Conservation (phyloP, 768 basidiomycete species). For the Suillus americanus region DNA sequence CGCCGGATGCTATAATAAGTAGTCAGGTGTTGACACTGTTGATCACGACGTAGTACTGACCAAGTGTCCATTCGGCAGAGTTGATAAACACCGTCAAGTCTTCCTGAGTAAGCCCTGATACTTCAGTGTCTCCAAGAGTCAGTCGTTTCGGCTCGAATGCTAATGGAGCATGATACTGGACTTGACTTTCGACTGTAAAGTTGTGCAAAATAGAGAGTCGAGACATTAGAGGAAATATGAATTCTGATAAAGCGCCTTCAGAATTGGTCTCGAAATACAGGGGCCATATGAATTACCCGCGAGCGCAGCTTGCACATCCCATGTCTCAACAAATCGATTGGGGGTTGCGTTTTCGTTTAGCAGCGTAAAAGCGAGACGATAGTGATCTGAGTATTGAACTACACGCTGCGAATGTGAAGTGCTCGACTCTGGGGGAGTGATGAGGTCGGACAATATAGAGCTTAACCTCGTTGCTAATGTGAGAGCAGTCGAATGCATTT, state of each 20-base stretch:
- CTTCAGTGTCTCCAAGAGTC: conserved; percentile 30
- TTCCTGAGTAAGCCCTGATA: conserved; percentile 69
- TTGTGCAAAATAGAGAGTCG: conserved; percentile 74
- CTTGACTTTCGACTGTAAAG: conserved; percentile 92
- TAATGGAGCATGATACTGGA: conserved; percentile 88
- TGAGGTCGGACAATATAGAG: conserved; percentile 38
- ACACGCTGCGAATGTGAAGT: conserved; percentile 51
- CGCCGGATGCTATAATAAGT: conserved; percentile 70
- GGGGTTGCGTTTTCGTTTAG: conserved; percentile 85
- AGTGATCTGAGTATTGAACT: conserved; percentile 77
- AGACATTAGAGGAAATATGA: conserved; percentile 64
- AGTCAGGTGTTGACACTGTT: background rate
- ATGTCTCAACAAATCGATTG: conserved; percentile 57
- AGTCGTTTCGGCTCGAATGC: conserved; percentile 65
- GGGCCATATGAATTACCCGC: conserved; percentile 46
- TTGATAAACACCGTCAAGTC: conserved; percentile 93
- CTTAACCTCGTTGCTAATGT: conserved; percentile 38
- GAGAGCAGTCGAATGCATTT: conserved; percentile 11
- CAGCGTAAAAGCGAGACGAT: conserved; percentile 89
- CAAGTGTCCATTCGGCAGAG: conserved; percentile 93
- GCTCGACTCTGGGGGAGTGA: conserved; percentile 41
- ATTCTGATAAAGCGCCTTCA: conserved; percentile 43
- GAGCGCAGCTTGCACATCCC: conserved; percentile 73
- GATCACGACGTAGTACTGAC: conserved; percentile 41
- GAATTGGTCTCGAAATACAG: conserved; percentile 17